Percentiles rank a stretch among this genome's conserved stretches.
These are phyloP conservation scores for Porphyrellus cyaneotinctus DNA, from an alignment of 768 basidiomycete species.

Conservation along the genomic window DNA sequence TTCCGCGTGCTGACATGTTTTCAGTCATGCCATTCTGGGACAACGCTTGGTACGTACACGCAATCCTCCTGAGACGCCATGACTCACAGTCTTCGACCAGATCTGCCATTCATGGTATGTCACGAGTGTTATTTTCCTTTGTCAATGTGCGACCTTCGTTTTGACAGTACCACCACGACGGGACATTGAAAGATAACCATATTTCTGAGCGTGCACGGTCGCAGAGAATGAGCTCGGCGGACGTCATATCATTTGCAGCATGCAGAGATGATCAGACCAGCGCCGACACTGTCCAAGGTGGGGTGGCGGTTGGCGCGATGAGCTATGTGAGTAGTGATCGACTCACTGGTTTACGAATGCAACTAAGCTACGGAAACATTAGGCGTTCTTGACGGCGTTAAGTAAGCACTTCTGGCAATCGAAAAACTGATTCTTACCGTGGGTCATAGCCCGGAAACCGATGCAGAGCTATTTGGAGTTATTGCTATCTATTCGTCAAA, in stretches of 20 bases:
- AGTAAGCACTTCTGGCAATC: slow-evolving; percentile 25
- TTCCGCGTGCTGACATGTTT: neutral
- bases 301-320: slow-evolving; percentile 74
- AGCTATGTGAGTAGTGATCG: slow-evolving; percentile 53
- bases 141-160: neutral
- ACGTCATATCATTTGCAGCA: slow-evolving; percentile 77
- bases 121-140: neutral
- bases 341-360: too few species aligned
- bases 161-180: slow-evolving; percentile 55
- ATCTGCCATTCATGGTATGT: slow-evolving; percentile 29
- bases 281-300: slow-evolving; percentile 61
- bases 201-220: slow-evolving; percentile 31
- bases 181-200: slow-evolving; percentile 45
- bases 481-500: slow-evolving; percentile 52
- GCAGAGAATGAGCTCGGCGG: slow-evolving; percentile 61
- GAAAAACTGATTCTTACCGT: neutral
- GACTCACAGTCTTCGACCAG: slow-evolving; percentile 8
- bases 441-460: slow-evolving; percentile 40
- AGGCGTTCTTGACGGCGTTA: slow-evolving; percentile 62
- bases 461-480: slow-evolving; percentile 64
- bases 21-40: slow-evolving; percentile 48
- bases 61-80: neutral
- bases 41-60: slow-evolving; percentile 38
- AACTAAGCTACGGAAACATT: slow-evolving; percentile 2
- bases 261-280: slow-evolving; percentile 72